Conservation (phyloP, 139 green algal species). For the Pedinophyceae sp. region DNA sequence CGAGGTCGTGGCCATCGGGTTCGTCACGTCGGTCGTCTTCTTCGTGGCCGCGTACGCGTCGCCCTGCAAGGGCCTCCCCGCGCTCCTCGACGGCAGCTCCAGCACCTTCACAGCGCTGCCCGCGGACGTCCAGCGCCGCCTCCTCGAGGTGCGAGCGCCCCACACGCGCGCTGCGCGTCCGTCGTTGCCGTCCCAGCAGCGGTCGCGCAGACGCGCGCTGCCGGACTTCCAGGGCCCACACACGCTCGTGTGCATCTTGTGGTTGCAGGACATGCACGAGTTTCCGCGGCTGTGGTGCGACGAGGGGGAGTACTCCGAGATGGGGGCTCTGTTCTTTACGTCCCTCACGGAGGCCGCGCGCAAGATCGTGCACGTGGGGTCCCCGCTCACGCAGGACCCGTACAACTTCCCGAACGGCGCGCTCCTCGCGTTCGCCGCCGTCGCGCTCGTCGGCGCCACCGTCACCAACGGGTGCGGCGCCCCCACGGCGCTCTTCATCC, state of each 20-base stretch:
- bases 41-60: constrained; percentile 25
- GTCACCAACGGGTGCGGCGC: constrained; percentile 50
- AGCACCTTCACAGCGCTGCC: too few relatives aligned
- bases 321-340: constrained; percentile 52
- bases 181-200: too few relatives aligned
- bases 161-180: too few relatives aligned
- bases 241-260: too few relatives aligned
- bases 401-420: constrained; percentile 12
- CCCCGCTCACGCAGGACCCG: constrained; percentile 20
- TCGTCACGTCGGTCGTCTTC: constrained; percentile 28
- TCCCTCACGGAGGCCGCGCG: constrained; percentile 38
- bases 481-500: constrained; percentile 55
- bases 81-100: too few relatives aligned
- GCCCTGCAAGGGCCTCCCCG: constrained; percentile 24
- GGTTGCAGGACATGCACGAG: constrained; percentile 11
- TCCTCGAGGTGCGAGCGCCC: too few relatives aligned
- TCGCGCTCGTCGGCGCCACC: constrained; percentile 34
- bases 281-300: constrained; percentile 48
- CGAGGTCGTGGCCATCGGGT: constrained; percentile 33
- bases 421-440: constrained; percentile 24
- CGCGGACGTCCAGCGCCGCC: too few relatives aligned
- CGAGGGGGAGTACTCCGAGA: constrained; percentile 20
- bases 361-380: constrained; percentile 42
- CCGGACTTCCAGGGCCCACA: too few relatives aligned
- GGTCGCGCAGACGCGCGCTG: too few relatives aligned